Base-by-base conservation (phyloP, 768 basidiomycete species). In the Piloderma croceum region DNA sequence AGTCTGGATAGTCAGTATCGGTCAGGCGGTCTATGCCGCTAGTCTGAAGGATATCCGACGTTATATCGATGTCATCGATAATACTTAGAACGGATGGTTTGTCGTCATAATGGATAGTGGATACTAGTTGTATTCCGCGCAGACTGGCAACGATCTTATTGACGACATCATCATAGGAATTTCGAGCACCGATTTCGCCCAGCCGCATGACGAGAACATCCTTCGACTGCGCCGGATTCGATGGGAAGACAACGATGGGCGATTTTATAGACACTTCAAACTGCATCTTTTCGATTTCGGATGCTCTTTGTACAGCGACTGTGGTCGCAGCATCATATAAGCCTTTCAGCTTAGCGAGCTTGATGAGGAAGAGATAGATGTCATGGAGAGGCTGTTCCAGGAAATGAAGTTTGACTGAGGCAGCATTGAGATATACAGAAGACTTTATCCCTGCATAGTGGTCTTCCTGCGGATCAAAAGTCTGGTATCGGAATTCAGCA, bases 281-380 rank as follows among this genome's bases (percentile, higher is more conserved):
- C 59, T 89, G 79, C 87, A 98, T 92, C 38, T 81, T 77, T 50
- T 88, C 83, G n/a, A 93, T 86, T 59, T 88, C 89, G n/a, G 90
- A 80, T 4, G 92, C 96, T 35, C 76, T 73, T 58, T 97, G 90
- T 19, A 89, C 91, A 27, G 96, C 96, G 17, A 79, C 94, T 56
- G 89, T 81, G 2, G 90, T 87, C 9, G 94, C 92, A 15, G 92
- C 80, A 61, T 99, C 94, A 49, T 98, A 98, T 9, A 98, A 59
- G 2, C 85, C 86, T 65, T 98, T 98, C 51, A 99, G 79, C 47
- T 80, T 82, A 4, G 91, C 88, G 25, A 99, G 77, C 57, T 90
- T 87, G 43, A 78, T 67, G 25, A 90, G 59, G 63, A 93, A 99
- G 17, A 79, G 57, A 57, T 86, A 90, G 22, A 98, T 78, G 49